Base-by-base conservation (phyloP, 495 filamentous ascomycete genomes). In the Tuber indicum region DNA sequence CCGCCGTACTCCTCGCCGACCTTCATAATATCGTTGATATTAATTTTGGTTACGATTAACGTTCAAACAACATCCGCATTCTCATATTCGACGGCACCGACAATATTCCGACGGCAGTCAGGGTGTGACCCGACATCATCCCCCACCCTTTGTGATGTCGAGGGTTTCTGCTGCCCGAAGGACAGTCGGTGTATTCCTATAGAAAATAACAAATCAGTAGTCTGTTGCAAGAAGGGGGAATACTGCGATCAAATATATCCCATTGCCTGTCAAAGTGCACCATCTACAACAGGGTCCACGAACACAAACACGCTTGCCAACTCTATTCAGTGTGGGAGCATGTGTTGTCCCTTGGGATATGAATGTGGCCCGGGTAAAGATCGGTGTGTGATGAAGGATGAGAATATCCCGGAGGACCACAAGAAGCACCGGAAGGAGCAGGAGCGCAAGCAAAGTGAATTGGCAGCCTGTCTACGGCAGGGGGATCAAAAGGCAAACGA, bases 181-280 rank as follows among this genome's bases (percentile, higher is more conserved):
- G 71, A 70, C 49, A 81, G 78, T 6, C 76, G 79, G 10, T 83
- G 82, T 66, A 83, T 83, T 26, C 81, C 79, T 16, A 71, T 83
- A 14, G 81, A 83, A 70, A 73, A 72, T 14, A 76, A 58, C 42
- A 76, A 78, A 10, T 76, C 78, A 9, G 82, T 79, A 39, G 79
- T 83, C 58, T 83, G 82, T 52, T 83, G 82, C 73, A 78, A 75
- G 12, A 70, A 70, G 2, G 82, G 75, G 16, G 81, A 83, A 47
- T 74, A 77, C 73, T 83, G 82, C 76, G 76, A 78, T 66, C 72
- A 81, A 71, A 83, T 83, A 41, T 82, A 77, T 43, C 78, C 82
- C 23, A 74, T 83, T 9, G 5, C 66, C 10, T 83, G 82, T 66
- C 46, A 69, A 14, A 42, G 12, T n/a, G 14, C 45, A n/a, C 72